Evolutionary conservation across 2,329 filamentous ascomycete genomes (phyloP).

Genomic region (Penicillium janthinellum): DNA sequence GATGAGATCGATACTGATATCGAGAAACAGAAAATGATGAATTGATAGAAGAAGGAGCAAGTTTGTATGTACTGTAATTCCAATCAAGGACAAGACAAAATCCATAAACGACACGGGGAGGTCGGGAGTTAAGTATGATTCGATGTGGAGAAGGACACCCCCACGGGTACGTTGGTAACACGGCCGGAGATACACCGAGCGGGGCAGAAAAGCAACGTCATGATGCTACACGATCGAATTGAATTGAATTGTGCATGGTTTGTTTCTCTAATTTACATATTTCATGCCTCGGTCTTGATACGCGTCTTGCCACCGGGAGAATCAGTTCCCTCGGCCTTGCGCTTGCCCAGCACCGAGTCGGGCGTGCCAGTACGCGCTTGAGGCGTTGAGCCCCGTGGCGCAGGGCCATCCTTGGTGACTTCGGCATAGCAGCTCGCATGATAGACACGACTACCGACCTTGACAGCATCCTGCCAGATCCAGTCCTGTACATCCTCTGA

Average conservation of each 20-base stretch:
- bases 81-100: not conserved
- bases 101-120: not conserved
- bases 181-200: constrained; percentile 29
- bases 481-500: constrained; percentile 92
- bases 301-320: constrained; percentile 41
- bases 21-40: not conserved
- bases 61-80: not conserved
- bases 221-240: constrained; percentile 11
- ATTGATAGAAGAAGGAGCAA: not conserved
- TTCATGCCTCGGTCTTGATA: constrained; percentile 43
- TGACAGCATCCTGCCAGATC: constrained; percentile 89
- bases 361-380: constrained; percentile 55
- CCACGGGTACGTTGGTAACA: not conserved
- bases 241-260: not conserved
- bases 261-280: constrained; percentile 13
- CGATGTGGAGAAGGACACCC: constrained; percentile 4
- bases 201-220: constrained; percentile 28
- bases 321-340: constrained; percentile 65
- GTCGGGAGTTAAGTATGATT: not conserved
- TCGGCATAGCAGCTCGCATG: constrained; percentile 89
- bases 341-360: constrained; percentile 69
- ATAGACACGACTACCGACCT: constrained; percentile 77
- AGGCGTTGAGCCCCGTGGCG: constrained; percentile 34
- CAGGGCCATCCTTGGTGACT: constrained; percentile 66
- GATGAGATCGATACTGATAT: constrained; percentile 7